These are phyloP conservation scores for Aspergillus sergii DNA, from an alignment of 2,329 filamentous ascomycete species.

Conservation along the genomic window DNA sequence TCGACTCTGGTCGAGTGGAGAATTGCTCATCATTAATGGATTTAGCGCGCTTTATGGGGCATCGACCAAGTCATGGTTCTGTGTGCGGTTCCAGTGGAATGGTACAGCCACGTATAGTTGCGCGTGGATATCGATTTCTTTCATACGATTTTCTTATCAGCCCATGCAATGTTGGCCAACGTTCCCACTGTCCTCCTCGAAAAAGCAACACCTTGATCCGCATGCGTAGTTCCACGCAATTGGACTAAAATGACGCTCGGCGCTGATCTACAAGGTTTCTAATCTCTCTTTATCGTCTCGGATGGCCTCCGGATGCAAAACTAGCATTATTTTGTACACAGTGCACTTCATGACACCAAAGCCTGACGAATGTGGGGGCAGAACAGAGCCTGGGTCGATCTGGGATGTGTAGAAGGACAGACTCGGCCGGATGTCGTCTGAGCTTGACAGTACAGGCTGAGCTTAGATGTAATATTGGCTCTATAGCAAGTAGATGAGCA, in stretches of 20 bases:
- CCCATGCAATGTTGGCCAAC: not conserved
- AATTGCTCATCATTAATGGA: not conserved
- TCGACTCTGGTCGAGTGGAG: not conserved
- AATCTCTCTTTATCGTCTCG: not conserved
- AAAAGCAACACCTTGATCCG: not conserved
- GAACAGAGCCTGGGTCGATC: not conserved
- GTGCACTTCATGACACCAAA: not conserved
- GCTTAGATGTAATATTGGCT: not conserved
- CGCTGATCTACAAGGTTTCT: not conserved
- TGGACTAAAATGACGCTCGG: not conserved
- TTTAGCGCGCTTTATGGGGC: not conserved
- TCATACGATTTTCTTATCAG: not conserved
- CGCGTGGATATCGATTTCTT: not conserved
- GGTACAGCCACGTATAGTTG: not conserved
- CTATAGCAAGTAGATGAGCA: not conserved
- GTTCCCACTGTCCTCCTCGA: not conserved
- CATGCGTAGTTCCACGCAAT: not conserved
- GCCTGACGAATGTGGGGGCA: not conserved
- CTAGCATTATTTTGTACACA: not conserved
- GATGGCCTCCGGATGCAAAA: not conserved
- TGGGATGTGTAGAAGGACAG: not conserved
- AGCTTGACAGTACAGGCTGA: not conserved
- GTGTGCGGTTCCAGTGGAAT: not conserved
- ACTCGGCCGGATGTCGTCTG: not conserved
- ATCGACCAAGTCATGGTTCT: not conserved